Evolutionary conservation across 495 filamentous ascomycete genomes (phyloP).

Genomic region (Penicillium robsamsonii): DNA sequence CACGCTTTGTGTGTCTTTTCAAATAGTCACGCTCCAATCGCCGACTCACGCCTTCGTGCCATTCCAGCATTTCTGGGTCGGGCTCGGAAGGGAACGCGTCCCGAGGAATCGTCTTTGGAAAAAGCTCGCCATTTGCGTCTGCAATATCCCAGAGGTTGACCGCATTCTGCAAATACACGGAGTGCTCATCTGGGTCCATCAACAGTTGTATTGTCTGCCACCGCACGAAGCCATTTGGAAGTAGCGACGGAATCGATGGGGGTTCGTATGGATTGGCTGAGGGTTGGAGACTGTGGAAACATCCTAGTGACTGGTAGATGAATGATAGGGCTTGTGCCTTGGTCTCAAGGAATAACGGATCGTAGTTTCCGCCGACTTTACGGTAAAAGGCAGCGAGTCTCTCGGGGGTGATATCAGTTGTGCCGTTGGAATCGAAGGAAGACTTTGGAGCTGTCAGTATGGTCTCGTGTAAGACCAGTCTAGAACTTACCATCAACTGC

Average conservation of each 20-base stretch:
- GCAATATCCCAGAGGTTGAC: conserved; percentile 71
- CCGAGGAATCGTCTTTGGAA: conserved; percentile 74
- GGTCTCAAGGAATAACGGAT: conserved; percentile 80
- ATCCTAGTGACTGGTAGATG: conserved; percentile 89
- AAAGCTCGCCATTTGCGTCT: conserved; percentile 70
- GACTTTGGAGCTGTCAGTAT: conserved; percentile 31
- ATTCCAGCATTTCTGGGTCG: conserved; percentile 74
- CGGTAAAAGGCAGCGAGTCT: conserved; percentile 90
- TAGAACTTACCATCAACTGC: conserved; percentile 69
- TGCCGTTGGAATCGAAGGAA: conserved; percentile 63
- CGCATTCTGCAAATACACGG: conserved; percentile 76
- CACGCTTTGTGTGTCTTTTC: conserved; percentile 32
- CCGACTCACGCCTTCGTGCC: conserved; percentile 70
- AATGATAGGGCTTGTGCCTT: conserved; percentile 72
- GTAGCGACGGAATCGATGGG: conserved; percentile 79
- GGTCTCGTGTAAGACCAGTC: no score
- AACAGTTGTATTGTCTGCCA: conserved; percentile 95
- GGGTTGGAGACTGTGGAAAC: conserved; percentile 75
- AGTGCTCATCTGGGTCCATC: conserved; percentile 84
- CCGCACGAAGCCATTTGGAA: conserved; percentile 77
- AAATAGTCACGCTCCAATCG: conserved; percentile 44
- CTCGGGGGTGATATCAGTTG: conserved; percentile 66
- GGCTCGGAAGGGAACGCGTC: conserved; percentile 71
- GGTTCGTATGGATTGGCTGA: conserved; percentile 66
- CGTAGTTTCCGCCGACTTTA: conserved; percentile 84